Conservation (phyloP, 768 basidiomycete species). For the Podaxis sp. region DNA sequence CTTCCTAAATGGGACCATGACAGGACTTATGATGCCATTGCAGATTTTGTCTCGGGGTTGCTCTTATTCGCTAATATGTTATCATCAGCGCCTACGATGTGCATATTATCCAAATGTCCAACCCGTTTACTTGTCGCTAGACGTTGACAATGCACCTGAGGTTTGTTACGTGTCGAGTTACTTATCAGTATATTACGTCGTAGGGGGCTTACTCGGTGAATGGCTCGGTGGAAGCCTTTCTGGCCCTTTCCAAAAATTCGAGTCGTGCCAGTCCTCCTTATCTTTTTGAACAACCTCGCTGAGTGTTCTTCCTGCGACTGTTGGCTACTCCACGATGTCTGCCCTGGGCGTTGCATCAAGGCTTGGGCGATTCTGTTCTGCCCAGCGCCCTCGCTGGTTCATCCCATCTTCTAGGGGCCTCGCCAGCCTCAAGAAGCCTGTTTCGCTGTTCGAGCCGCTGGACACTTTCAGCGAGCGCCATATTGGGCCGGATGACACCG, state of each 20-base stretch:
- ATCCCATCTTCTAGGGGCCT: slow-evolving; percentile 37
- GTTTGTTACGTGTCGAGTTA: slow-evolving; percentile 1
- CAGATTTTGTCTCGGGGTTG: neutral
- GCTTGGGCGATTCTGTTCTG: slow-evolving; percentile 26
- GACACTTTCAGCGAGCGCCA: slow-evolving; percentile 92
- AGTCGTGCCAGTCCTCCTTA: slow-evolving; percentile 20
- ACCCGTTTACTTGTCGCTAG: neutral
- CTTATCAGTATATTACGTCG: slow-evolving; percentile 31
- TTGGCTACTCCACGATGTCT: slow-evolving; percentile 28
- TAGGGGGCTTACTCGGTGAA: slow-evolving; percentile 54
- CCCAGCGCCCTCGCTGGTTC: slow-evolving; percentile 20
- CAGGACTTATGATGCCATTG: slow-evolving; percentile 6
- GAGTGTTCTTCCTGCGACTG: slow-evolving; percentile 6
- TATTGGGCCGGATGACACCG: slow-evolving; percentile 86
- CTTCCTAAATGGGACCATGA: slow-evolving; percentile 11
- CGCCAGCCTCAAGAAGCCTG: slow-evolving; percentile 59
- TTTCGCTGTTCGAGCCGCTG: slow-evolving; percentile 76
- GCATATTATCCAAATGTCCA: neutral
- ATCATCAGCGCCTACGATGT: slow-evolving; percentile 3
- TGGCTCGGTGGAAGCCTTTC: slow-evolving; percentile 47
- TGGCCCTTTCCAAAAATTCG: slow-evolving; percentile 26
- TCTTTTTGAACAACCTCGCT: slow-evolving; percentile 19
- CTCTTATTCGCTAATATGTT: neutral
- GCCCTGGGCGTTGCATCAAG: slow-evolving; percentile 30
- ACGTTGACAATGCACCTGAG: neutral